Evolutionary conservation across 495 filamentous ascomycete genomes (phyloP).

Genomic region (Aspergillus saccharolyticus): DNA sequence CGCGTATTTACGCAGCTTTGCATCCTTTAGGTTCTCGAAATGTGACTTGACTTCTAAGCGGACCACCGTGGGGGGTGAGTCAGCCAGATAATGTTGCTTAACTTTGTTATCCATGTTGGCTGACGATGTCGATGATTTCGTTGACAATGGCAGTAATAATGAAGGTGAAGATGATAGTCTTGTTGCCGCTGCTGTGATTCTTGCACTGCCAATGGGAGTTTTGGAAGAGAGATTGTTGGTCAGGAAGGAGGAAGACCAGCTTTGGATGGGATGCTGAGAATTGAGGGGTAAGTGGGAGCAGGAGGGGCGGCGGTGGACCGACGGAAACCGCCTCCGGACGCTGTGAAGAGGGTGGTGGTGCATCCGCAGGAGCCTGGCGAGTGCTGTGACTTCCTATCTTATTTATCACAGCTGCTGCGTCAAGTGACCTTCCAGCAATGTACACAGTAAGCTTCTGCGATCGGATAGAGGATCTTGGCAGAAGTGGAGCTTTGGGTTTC

Average conservation of each 20-base stretch:
- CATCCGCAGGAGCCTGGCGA: constrained; percentile 11
- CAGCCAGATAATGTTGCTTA: constrained; percentile 72
- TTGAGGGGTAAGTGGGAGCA: constrained; percentile 17
- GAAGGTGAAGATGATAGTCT: too few relatives aligned
- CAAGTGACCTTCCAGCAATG: neutral
- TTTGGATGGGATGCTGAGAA: neutral
- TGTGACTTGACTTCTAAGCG: constrained; percentile 82
- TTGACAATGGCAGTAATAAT: too few relatives aligned
- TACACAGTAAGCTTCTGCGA: neutral
- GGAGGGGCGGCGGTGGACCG: constrained; percentile 28
- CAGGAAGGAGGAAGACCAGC: constrained; percentile 13
- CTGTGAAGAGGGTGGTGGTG: constrained; percentile 22
- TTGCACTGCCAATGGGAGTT: constrained; percentile 9
- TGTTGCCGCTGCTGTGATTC: constrained; percentile 6
- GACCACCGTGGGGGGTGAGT: constrained; percentile 83
- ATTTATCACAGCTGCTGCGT: too few relatives aligned
- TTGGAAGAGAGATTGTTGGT: constrained; percentile 13
- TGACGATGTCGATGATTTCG: constrained; percentile 3
- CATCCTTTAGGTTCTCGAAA: constrained; percentile 74
- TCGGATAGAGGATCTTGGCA: neutral
- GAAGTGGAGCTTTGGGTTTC: neutral
- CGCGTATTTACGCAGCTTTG: constrained; percentile 71
- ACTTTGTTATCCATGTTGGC: constrained; percentile 37
- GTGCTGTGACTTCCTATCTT: too few relatives aligned
- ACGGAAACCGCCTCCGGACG: constrained; percentile 28